Percentiles rank a stretch among this genome's conserved stretches.
Evolutionary conservation across 192 early-diverging fungal genomes (phyloP).

Genomic region (Umbelopsis ramanniana): DNA sequence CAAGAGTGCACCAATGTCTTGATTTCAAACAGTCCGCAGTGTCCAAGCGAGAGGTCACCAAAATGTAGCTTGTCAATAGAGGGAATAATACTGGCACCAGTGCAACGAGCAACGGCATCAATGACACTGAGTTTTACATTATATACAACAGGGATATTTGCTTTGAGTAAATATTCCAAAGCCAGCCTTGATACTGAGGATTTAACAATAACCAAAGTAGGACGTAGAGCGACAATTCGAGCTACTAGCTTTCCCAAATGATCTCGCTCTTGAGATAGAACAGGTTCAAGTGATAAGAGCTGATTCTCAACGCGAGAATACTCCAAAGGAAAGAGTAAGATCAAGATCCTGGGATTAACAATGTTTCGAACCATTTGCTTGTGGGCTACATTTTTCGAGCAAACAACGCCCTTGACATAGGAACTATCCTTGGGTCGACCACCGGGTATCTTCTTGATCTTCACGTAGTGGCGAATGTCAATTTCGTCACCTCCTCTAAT

Average conservation of each 20-base stretch:
- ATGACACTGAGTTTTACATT: slow-evolving; percentile 90
- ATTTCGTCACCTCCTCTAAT: slow-evolving; percentile 80
- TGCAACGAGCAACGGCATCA: slow-evolving; percentile 83
- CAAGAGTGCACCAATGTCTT: slow-evolving; percentile 82
- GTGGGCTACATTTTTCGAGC: slow-evolving; percentile 90
- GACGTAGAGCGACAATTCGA: slow-evolving; percentile 76
- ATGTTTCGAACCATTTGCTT: slow-evolving; percentile 82
- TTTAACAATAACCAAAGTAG: slow-evolving; percentile 82
- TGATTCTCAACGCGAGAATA: slow-evolving; percentile 74
- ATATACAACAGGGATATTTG: slow-evolving; percentile 79
- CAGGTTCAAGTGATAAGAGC: slow-evolving; percentile 80
- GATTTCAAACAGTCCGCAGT: slow-evolving; percentile 76
- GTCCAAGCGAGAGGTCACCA: slow-evolving; percentile 71
- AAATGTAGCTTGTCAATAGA: slow-evolving; percentile 82
- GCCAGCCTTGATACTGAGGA: slow-evolving; percentile 85
- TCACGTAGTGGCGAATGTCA: slow-evolving; percentile 89
- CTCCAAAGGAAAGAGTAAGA: slow-evolving; percentile 88
- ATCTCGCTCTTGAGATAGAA: slow-evolving; percentile 83
- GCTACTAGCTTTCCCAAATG: slow-evolving; percentile 80
- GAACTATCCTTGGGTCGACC: slow-evolving; percentile 76
- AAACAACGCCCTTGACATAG: slow-evolving; percentile 92
- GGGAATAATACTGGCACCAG: slow-evolving; percentile 79
- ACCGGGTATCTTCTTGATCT: slow-evolving; percentile 95
- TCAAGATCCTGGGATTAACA: slow-evolving; percentile 76
- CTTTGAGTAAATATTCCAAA: slow-evolving; percentile 78